These are phyloP conservation scores for Boletus barrowsii DNA, from an alignment of 768 basidiomycete genomes.

Conservation along the genomic window DNA sequence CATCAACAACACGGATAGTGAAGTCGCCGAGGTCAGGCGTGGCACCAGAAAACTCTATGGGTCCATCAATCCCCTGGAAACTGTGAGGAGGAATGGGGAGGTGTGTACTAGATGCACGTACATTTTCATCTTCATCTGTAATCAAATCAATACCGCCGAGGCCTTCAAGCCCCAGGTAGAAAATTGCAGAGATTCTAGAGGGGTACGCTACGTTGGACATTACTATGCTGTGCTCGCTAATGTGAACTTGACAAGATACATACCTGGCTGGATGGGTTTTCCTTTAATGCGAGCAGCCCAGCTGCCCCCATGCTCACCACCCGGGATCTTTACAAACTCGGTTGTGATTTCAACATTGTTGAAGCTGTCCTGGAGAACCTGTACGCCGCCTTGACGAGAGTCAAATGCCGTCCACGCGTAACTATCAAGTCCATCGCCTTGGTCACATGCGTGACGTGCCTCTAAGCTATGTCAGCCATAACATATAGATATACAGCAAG, in stretches of 20 bases:
- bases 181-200: constrained; percentile 73
- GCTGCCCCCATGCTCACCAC: constrained; percentile 79
- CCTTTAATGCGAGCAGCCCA: constrained; percentile 87
- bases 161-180: constrained; percentile 87
- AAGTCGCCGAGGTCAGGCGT: constrained; percentile 84
- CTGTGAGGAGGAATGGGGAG: constrained; percentile 4
- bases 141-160: constrained; percentile 80
- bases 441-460: constrained; percentile 84
- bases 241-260: not conserved
- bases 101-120: constrained; percentile 34
- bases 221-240: constrained; percentile 23
- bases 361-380: constrained; percentile 72
- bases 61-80: constrained; percentile 68
- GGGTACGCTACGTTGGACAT: constrained; percentile 34
- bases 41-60: constrained; percentile 66
- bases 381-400: constrained; percentile 78
- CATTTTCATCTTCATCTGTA: constrained; percentile 71
- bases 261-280: constrained; percentile 68
- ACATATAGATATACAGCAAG: not conserved
- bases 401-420: constrained; percentile 92
- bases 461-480: constrained; percentile 38
- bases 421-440: constrained; percentile 72
- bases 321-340: constrained; percentile 82
- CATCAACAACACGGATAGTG: constrained; percentile 72
- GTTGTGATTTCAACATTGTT: constrained; percentile 88